Base-by-base conservation (phyloP, 441 rosid genomes). In the Lepidium campestre region DNA sequence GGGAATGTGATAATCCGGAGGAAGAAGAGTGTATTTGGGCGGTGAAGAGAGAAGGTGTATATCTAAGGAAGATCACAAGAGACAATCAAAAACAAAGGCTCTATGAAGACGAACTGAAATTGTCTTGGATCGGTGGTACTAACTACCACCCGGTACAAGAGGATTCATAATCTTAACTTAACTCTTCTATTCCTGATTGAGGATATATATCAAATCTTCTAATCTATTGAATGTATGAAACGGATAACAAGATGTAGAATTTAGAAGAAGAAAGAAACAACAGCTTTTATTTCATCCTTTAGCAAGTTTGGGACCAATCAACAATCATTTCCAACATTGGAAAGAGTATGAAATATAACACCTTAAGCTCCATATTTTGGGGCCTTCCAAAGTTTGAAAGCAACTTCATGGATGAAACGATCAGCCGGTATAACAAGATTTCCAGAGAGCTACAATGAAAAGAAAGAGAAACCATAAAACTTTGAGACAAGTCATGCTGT, bases 321-420 rank as follows among this genome's bases (percentile, higher is more conserved):
- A 49, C 42, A 31, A 15, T 47, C 53, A 72, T 64, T 29, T 22
- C 41, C 72, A 72, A 72, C 40, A 40, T 17, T 10, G 20, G 47
- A 50, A 65, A 41, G 44, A 31, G 39, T 9, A 18, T 34, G 44
- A 19, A 7, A 54, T 36, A 18, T 29, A 19, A 45, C 50, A 29
- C 8, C 15, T 85, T 74, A 93, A 10, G 99, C 97, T 67, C 99
- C 99, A 72, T 93, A 93, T 72, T 91, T 93, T 15, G 97, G 96
- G 45, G 97, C 96, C 76, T 91, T 91, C 99, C 97, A 93, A 13
- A 87, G 92, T 79, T 91, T 94, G 73, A 94, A 94, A 27, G 97
- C 97, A 34, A 94, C 83, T 76, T 94, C 99, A 15, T 94, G 93
- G 76, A 94, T 71, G 71, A 89, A 81, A 75, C 99, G 78, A 67